Conservation (phyloP, 75 land plant species). For the Cupressus sempervirens region DNA sequence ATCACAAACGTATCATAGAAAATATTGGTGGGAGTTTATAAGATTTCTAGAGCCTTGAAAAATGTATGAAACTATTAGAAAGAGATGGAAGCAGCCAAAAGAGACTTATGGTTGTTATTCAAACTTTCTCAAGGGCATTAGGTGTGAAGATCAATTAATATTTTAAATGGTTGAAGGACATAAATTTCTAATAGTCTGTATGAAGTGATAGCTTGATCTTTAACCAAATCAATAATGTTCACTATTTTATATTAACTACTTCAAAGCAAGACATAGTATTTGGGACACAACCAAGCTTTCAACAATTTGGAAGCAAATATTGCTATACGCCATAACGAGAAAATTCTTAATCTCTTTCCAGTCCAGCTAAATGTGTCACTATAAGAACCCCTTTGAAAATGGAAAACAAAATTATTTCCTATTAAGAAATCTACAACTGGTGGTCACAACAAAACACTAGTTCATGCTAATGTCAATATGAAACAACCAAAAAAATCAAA, state of each 20-base stretch:
- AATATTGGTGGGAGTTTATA: too few species aligned
- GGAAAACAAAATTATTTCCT: background rate
- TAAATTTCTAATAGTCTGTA: background rate
- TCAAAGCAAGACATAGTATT: background rate
- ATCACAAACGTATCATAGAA: too few species aligned
- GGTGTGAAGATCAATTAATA: background rate
- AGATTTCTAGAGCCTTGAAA: too few species aligned
- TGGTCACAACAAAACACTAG: background rate
- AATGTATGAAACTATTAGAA: too few species aligned
- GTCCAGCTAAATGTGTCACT: background rate
- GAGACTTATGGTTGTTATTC: too few species aligned
- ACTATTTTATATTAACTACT: background rate
- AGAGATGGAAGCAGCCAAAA: too few species aligned
- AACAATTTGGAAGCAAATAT: background rate
- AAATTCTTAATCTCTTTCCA: background rate
- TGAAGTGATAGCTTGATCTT: background rate
- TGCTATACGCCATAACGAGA: background rate
- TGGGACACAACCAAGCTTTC: background rate
- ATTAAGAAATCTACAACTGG: background rate
- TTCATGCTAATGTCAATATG: background rate
- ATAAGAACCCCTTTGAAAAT: background rate
- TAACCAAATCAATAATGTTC: background rate
- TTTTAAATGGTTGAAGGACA: background rate
- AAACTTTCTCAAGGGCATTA: too few species aligned
- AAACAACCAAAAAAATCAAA: background rate